Evolutionary conservation across 768 basidiomycete genomes (phyloP).

Genomic region (Russula sp.): DNA sequence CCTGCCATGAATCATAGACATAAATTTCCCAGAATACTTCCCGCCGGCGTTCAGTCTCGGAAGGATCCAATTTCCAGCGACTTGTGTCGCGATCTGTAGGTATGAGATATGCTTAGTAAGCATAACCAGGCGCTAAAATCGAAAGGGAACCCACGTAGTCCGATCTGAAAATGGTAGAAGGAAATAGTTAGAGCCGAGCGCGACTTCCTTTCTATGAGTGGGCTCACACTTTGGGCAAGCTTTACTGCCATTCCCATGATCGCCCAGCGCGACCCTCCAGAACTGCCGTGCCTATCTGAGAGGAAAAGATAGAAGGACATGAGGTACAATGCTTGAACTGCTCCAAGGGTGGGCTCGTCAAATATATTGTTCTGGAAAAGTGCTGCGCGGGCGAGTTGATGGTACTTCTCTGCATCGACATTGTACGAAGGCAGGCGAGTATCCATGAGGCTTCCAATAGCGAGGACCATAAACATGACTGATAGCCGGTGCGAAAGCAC

Average conservation of each 20-base stretch:
- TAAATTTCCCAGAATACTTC: constrained; percentile 57
- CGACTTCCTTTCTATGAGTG: not conserved
- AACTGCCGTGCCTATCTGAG: constrained; percentile 35
- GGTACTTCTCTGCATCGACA: constrained; percentile 49
- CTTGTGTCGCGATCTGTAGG: constrained; percentile 58
- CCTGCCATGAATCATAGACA: constrained; percentile 67
- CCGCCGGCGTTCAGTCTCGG: constrained; percentile 51
- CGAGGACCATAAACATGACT: constrained; percentile 55
- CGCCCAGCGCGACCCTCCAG: constrained; percentile 48
- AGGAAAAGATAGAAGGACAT: constrained; percentile 43
- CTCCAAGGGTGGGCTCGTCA: constrained; percentile 53
- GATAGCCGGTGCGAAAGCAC: constrained; percentile 47
- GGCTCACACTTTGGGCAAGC: constrained; percentile 55
- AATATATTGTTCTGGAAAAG: constrained; percentile 55
- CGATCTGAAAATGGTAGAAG: constrained; percentile 38
- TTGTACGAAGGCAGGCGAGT: constrained; percentile 45
- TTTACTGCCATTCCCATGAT: constrained; percentile 69
- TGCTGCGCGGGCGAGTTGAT: constrained; percentile 52
- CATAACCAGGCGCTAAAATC: not conserved
- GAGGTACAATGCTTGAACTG: constrained; percentile 60
- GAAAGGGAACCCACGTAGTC: constrained; percentile 48
- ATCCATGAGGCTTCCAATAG: constrained; percentile 56
- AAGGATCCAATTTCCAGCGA: constrained; percentile 51
- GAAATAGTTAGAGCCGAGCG: constrained; percentile 16
- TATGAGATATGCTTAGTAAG: constrained; percentile 9